Conservation (phyloP, 441 rosid genomes). For the Hura crepitans region DNA sequence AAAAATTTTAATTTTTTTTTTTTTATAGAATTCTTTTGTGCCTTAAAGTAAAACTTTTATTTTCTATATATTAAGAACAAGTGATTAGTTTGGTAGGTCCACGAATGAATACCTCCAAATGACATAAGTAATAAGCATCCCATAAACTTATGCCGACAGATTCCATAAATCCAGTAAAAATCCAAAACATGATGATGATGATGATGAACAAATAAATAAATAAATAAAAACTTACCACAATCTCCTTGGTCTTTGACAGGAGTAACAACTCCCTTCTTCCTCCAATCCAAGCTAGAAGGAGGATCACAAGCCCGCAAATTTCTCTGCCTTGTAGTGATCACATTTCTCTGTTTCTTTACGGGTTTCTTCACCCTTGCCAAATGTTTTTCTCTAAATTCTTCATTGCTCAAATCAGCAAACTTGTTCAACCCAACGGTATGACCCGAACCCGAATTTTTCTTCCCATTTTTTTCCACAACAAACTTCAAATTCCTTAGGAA, state of each 20-base stretch:
- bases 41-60: no score
- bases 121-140: no score
- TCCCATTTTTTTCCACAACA: slow-evolving; percentile 39
- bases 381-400: slow-evolving; percentile 46
- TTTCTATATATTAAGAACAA: no score
- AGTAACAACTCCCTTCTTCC: slow-evolving; percentile 54
- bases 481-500: slow-evolving; percentile 50
- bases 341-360: slow-evolving; percentile 20
- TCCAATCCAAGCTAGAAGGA: slow-evolving; percentile 61
- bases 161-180: no score
- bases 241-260: slow-evolving; percentile 54
- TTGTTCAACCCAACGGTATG: slow-evolving; percentile 53
- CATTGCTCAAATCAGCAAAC: slow-evolving; percentile 69
- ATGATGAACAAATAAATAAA: not conserved
- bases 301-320: slow-evolving; percentile 35
- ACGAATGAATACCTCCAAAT: no score
- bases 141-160: no score
- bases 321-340: slow-evolving; percentile 14
- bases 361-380: slow-evolving; percentile 53
- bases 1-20: no score
- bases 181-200: not conserved
- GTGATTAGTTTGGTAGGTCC: no score
- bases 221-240: slow-evolving; percentile 41
- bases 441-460: slow-evolving; percentile 5
- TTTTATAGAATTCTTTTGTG: no score